Evolutionary conservation across 2,329 filamentous ascomycete species (phyloP).

Genomic region (Fusarium camptoceras): DNA sequence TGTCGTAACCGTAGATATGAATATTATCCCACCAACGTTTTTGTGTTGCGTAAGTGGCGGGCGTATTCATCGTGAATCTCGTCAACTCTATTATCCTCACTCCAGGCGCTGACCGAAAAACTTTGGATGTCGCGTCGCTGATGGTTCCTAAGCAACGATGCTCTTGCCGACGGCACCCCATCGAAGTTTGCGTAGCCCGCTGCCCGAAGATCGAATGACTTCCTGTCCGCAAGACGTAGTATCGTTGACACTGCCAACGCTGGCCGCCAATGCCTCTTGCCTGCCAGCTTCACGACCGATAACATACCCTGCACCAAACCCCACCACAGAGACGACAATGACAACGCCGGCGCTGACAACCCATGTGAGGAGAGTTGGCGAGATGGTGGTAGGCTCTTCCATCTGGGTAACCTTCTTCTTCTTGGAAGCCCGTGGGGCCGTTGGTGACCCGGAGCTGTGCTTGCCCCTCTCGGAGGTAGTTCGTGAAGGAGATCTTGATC

Average conservation of each 20-base stretch:
- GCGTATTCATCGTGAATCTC: constrained; percentile 4
- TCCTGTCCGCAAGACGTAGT: constrained; percentile 65
- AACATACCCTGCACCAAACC: constrained; percentile 76
- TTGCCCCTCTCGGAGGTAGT: constrained; percentile 60
- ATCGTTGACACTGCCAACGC: constrained; percentile 56
- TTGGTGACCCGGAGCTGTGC: constrained; percentile 57
- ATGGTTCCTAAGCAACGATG: constrained; percentile 56
- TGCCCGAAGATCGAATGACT: constrained; percentile 63
- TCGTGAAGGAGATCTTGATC: constrained; percentile 46
- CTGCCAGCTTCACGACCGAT: constrained; percentile 74
- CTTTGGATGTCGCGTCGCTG: constrained; percentile 1
- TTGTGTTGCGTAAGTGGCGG: constrained; percentile 10
- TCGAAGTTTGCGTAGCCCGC: constrained; percentile 64
- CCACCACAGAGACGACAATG: constrained; percentile 74
- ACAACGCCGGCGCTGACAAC: constrained; percentile 75
- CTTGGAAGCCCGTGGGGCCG: constrained; percentile 63
- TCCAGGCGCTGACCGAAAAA: not conserved
- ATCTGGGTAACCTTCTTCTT: constrained; percentile 66
- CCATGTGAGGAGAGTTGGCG: constrained; percentile 72
- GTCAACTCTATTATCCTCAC: not conserved
- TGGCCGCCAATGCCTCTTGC: constrained; percentile 64
- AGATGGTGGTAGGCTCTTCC: constrained; percentile 60
- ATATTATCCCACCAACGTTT: constrained; percentile 17
- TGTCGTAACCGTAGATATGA: constrained; percentile 30
- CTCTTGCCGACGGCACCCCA: constrained; percentile 66